These are phyloP conservation scores for Blastosporella zonata DNA, from an alignment of 1,284 basidiomycete genomes.

Conservation along the genomic window DNA sequence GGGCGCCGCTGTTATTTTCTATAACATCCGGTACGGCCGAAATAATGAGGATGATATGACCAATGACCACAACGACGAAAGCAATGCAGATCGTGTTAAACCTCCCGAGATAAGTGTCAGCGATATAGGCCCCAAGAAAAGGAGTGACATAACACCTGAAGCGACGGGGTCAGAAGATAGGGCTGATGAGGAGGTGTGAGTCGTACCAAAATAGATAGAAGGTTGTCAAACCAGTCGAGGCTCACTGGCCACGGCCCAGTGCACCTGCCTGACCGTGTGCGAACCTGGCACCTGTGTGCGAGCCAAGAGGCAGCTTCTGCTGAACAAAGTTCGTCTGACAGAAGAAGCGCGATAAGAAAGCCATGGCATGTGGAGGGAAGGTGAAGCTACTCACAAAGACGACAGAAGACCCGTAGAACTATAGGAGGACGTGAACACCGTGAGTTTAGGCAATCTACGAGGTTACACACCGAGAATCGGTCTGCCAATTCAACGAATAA, in stretches of 20 bases:
- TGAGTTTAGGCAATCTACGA: neutral
- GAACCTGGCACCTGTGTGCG: slow-evolving; percentile 65
- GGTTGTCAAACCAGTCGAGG: slow-evolving; percentile 67
- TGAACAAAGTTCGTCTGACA: slow-evolving; percentile 71
- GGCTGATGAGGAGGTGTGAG: neutral
- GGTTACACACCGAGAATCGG: slow-evolving; percentile 60
- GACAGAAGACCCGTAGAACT: slow-evolving; percentile 60
- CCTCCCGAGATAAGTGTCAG: slow-evolving; percentile 73
- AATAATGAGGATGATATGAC: slow-evolving; percentile 74
- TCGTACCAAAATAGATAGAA: slow-evolving; percentile 60
- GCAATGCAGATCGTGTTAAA: slow-evolving; percentile 70
- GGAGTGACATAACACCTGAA: slow-evolving; percentile 56
- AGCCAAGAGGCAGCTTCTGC: slow-evolving; percentile 62
- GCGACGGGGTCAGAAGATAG: neutral
- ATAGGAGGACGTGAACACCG: neutral
- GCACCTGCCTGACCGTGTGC: slow-evolving; percentile 63
- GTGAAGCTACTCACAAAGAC: slow-evolving; percentile 57
- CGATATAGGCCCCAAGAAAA: slow-evolving; percentile 67
- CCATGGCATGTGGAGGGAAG: neutral
- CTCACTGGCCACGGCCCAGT: slow-evolving; percentile 60
- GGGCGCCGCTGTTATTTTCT: slow-evolving; percentile 46
- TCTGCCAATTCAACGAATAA: slow-evolving; percentile 75
- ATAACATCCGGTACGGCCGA: slow-evolving; percentile 73
- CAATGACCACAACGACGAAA: slow-evolving; percentile 54
- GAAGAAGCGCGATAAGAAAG: neutral